Percentiles rank a stretch among this genome's conserved stretches.
Conservation (phyloP, 768 basidiomycete species). For the Lentinula raphanica region DNA sequence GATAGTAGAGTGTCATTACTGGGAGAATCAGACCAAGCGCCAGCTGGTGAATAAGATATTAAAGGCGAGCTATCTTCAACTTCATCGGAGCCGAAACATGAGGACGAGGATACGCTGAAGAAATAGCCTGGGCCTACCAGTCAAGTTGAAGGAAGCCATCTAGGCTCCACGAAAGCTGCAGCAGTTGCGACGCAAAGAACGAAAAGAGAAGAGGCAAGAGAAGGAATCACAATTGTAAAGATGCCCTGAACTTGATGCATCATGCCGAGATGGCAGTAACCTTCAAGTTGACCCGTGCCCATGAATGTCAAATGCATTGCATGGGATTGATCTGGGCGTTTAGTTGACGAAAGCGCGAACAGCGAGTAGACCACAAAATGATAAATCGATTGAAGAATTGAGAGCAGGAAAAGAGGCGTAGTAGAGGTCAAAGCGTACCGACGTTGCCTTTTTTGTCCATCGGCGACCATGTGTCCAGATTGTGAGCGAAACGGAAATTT, state of each 20-base stretch:
- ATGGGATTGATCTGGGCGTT: neutral
- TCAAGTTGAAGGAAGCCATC: conserved; percentile 45
- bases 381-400: neutral
- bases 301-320: neutral
- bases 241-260: neutral
- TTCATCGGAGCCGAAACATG: conserved; percentile 16
- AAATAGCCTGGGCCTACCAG: conserved; percentile 26
- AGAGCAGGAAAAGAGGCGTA: neutral
- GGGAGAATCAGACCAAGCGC: conserved; percentile 45
- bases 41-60: conserved; percentile 43
- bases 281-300: neutral
- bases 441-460: neutral
- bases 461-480: too few relatives aligned
- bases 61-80: conserved; percentile 56
- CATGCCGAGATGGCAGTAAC: neutral
- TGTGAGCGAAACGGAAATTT: neutral
- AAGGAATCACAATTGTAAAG: neutral
- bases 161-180: conserved; percentile 27
- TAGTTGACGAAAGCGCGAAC: neutral
- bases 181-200: conserved; percentile 16
- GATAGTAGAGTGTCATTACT: conserved; percentile 32
- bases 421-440: neutral
- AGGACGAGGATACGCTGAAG: neutral
- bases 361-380: neutral
- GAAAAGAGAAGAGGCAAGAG: conserved; percentile 14